phyloP scores from a whole-genome alignment of 2,329 filamentous ascomycete species.

The Cladosporium halotolerans region DNA sequence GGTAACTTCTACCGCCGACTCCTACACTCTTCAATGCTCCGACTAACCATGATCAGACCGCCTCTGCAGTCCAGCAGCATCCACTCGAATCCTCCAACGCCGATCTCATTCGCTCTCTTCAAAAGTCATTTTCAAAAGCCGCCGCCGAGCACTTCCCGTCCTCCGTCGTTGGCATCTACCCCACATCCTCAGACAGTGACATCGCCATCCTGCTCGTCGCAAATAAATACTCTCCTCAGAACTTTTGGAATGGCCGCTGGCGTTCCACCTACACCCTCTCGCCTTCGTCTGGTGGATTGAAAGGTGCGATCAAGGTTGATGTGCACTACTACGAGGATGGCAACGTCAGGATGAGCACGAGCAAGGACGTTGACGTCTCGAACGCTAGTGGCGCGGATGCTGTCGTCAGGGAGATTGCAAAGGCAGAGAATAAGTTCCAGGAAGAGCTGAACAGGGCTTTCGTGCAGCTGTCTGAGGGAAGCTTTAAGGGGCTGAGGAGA shows the following conservation, averaged over 20 bases:
- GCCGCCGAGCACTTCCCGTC: conserved; percentile 83
- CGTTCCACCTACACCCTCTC: conserved; percentile 78
- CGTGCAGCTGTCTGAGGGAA: conserved; percentile 79
- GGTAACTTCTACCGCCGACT: conserved; percentile 38
- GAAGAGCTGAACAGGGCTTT: conserved; percentile 93
- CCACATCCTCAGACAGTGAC: conserved; percentile 66
- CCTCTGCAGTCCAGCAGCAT: conserved; percentile 74
- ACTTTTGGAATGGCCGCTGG: conserved; percentile 99
- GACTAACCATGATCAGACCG: conserved; percentile 52
- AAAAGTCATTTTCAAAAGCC: conserved; percentile 70
- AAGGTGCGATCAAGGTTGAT: conserved; percentile 81
- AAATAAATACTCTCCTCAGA: conserved; percentile 96
- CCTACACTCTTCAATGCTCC: not conserved
- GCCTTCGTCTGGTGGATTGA: conserved; percentile 56
- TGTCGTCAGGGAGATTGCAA: conserved; percentile 70
- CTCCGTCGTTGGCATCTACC: conserved; percentile 75
- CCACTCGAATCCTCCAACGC: conserved; percentile 68
- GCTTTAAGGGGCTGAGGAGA: conserved; percentile 86
- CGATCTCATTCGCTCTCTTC: conserved; percentile 76
- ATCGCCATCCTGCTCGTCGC: conserved; percentile 80
- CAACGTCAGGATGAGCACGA: conserved; percentile 89
- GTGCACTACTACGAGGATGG: conserved; percentile 99
- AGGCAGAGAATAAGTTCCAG: conserved; percentile 85
- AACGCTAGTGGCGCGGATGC: conserved; percentile 58
- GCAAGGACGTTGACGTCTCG: conserved; percentile 60